These are phyloP conservation scores for Triticum urartu DNA, from an alignment of 176 grass and related monocot species.

Conservation along the genomic window DNA sequence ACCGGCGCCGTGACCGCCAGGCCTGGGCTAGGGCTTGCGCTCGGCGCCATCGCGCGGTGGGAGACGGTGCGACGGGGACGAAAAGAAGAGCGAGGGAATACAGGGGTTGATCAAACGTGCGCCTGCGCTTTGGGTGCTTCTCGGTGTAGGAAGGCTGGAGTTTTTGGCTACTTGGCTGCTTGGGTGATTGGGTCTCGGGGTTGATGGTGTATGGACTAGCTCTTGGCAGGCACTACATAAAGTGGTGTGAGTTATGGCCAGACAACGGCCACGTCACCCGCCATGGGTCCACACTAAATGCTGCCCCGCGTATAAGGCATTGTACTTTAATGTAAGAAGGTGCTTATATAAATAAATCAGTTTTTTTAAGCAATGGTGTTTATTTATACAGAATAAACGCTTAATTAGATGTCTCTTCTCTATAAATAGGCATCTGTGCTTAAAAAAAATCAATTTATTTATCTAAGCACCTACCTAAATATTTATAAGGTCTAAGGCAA, in stretches of 20 bases:
- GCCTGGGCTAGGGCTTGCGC: neutral
- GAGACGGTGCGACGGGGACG: neutral
- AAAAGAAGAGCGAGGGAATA: neutral
- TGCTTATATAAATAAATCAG: no score
- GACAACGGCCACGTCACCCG: neutral
- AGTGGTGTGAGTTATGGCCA: neutral
- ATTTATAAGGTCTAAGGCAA: no score
- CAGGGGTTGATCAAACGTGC: neutral
- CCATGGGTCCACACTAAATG: neutral
- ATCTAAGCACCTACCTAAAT: no score
- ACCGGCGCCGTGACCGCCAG: conserved; percentile 8
- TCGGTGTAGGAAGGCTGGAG: neutral
- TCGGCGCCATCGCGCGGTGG: conserved; percentile 32
- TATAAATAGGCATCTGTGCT: no score
- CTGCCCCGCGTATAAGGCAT: no score
- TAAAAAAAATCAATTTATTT: no score
- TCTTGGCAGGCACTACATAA: neutral
- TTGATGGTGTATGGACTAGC: neutral
- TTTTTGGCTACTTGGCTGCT: neutral
- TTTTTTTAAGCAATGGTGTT: no score
- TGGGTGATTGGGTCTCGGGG: neutral
- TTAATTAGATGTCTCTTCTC: no score
- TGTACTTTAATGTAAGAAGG: no score
- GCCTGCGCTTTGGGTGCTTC: neutral
- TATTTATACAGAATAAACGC: no score